These are phyloP conservation scores for Lagenaria siceraria DNA, from an alignment of 306 rosid genomes.

Conservation along the genomic window DNA sequence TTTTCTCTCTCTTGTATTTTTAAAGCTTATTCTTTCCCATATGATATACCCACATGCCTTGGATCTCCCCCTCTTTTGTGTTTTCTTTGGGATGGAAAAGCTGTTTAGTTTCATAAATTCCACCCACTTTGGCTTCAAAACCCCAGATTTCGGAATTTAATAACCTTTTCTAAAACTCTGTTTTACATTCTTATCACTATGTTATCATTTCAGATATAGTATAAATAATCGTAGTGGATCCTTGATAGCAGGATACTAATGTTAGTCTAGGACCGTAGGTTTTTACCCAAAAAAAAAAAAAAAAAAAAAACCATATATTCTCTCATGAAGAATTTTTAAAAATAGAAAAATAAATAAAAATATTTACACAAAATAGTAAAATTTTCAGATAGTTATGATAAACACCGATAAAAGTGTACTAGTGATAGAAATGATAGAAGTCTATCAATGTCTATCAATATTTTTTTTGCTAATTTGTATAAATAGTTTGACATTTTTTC, in stretches of 20 bases:
- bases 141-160: background rate
- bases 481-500: too few species aligned
- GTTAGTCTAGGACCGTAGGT: background rate
- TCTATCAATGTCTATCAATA: too few species aligned
- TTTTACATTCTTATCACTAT: background rate
- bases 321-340: too few species aligned
- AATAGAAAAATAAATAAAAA: too few species aligned
- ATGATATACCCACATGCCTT: background rate
- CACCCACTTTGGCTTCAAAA: background rate
- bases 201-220: background rate
- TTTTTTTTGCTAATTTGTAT: too few species aligned
- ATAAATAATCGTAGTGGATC: background rate
- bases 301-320: too few species aligned
- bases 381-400: too few species aligned
- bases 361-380: too few species aligned
- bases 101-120: background rate
- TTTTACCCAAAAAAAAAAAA: background rate
- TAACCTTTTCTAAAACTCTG: background rate
- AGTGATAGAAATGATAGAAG: too few species aligned
- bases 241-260: background rate
- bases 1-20: background rate
- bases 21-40: background rate
- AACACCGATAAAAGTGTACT: too few species aligned
- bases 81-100: background rate
- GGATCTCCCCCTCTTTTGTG: background rate